phyloP scores from a whole-genome alignment of 176 grass and related monocot species.

The Oryza brachyantha region DNA sequence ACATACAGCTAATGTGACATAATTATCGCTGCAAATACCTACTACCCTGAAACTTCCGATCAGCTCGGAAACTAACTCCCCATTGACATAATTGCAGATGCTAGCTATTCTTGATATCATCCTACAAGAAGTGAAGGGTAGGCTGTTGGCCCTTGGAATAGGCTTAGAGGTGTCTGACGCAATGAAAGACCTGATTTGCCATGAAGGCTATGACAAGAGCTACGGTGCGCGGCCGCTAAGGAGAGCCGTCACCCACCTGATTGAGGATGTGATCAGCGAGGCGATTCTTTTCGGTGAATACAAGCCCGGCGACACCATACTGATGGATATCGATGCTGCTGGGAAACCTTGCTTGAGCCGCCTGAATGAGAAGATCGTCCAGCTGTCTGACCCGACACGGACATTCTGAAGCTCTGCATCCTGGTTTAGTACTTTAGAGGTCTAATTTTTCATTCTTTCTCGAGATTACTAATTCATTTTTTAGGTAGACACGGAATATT shows the following conservation, averaged over 20 bases:
- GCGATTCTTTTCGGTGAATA: conserved; percentile 76
- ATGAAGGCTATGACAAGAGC: conserved; percentile 78
- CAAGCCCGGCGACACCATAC: conserved; percentile 69
- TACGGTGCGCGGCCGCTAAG: conserved; percentile 76
- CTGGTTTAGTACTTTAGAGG: conserved; percentile 26
- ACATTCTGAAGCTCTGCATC: conserved; percentile 33
- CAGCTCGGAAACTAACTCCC: conserved; percentile 3
- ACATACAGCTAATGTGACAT: not conserved
- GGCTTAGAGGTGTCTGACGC: conserved; percentile 75
- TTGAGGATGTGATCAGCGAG: conserved; percentile 87
- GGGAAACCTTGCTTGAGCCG: conserved; percentile 61
- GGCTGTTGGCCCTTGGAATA: conserved; percentile 60
- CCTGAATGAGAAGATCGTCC: conserved; percentile 44
- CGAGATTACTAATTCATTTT: conserved; percentile 43
- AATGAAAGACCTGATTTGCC: conserved; percentile 67
- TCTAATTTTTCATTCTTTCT: conserved; percentile 52
- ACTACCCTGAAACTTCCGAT: not conserved
- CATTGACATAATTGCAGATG: conserved; percentile 60
- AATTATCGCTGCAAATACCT: not conserved
- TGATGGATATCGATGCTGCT: conserved; percentile 53
- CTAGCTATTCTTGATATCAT: conserved; percentile 84
- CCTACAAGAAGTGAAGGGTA: conserved; percentile 79
- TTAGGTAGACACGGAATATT: conserved; percentile 24
- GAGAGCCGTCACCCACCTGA: conserved; percentile 69
- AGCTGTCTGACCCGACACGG: conserved; percentile 54